Conservation (phyloP, 306 rosid genomes). For the cucumber (Cucumis sativus) region Cucumber_9930_V3 NC_026658.2:9506001-9506500, state of each 20-base stretch:
- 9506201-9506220: constrained; percentile 97
- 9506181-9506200: constrained; percentile 15
- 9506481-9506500: background rate
- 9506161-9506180: background rate
- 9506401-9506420: constrained; percentile 86
- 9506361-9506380: constrained; percentile 86
- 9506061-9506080: too few relatives aligned
- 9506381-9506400: constrained; percentile 97
- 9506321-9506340: background rate
- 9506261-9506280: constrained; percentile 97
- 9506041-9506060: too few relatives aligned
- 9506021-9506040: too few relatives aligned
- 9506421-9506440: constrained; percentile 39
- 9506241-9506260: constrained; percentile 98
- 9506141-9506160: background rate
- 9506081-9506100: background rate
- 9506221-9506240: constrained; percentile 95
- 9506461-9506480: background rate
- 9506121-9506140: background rate
- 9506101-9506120: background rate
- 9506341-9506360: constrained; percentile 53
- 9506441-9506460: background rate
- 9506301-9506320: background rate
- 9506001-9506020: too few relatives aligned
- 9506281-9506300: constrained; percentile 46